Base-by-base conservation (phyloP, 768 basidiomycete species). In the Harrya chromipes region DNA sequence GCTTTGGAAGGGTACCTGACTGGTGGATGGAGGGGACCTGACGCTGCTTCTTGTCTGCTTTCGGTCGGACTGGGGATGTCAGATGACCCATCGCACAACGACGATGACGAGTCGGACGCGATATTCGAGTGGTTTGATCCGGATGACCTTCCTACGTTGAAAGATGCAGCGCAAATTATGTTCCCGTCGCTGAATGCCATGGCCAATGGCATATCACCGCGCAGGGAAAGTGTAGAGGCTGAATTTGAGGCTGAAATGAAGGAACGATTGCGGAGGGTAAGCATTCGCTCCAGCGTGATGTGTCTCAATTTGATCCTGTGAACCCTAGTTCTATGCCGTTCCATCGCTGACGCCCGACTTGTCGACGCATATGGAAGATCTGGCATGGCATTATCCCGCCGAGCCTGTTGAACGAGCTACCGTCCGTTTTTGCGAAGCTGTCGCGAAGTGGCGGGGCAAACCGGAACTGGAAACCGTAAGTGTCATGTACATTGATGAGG, bases 1-100 rank as follows among this genome's bases (percentile, higher is more conserved):
- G 86, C 83, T 17, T 68, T 94, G 44, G 90, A 94, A 60, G 91
- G 91, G 0, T 94, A 93, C 61, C 74, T 93, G 39, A 83, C 82
- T 2, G 85, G 82, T 10, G 85, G 86, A 0, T 94, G 91, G 91
- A 77, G 75, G 24, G 90, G 91, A 1, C 69, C 79, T 1, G 78
- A 82, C 34, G 82, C 84, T 6, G 76, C 83, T 10, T 84, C 89
- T 58, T 81, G 85, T 51, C 67, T 94, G 47, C 68, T 93, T 41
- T 82, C 84, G 2, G 78, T 92, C 20, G 91, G 90, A 1, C 67
- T 87, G 38, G 80, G 82, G 8, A 67, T 77, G 19, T 64, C 64
- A 24, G 62, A 66, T 3, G 52, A 62, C 26, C 29, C 36, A 27
- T 50, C 50, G 21, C 65, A 66, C 31, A 55, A 59, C 13, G 67